phyloP scores from a whole-genome alignment of 2,329 filamentous ascomycete species.

The Septoria linicola region DNA sequence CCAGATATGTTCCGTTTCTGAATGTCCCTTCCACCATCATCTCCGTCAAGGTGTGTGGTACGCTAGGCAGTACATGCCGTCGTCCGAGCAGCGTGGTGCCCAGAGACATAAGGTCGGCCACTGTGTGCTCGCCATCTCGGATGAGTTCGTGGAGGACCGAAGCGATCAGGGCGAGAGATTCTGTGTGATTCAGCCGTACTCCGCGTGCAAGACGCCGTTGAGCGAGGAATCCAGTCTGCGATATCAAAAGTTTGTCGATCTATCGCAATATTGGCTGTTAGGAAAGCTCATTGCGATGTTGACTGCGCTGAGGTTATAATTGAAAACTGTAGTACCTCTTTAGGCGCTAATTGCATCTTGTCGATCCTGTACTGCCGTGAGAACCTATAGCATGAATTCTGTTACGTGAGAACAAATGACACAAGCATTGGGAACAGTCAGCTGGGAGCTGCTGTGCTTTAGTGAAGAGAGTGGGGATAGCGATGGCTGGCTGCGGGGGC shows the following conservation, averaged over 20 bases:
- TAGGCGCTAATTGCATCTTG: constrained; percentile 41
- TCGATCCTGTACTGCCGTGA: not conserved
- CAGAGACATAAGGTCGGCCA: constrained; percentile 89
- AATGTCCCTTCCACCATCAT: constrained; percentile 96
- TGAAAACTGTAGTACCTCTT: constrained; percentile 32
- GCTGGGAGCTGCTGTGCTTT: not conserved
- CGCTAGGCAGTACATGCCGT: constrained; percentile 83
- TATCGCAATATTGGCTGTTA: constrained; percentile 41
- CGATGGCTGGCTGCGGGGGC: not conserved
- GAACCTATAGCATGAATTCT: constrained; percentile 11
- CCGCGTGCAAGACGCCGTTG: constrained; percentile 85
- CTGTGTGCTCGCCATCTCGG: constrained; percentile 89
- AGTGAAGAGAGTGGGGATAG: not conserved
- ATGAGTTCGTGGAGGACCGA: constrained; percentile 93
- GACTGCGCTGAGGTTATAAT: not conserved
- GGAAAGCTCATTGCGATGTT: too few species aligned
- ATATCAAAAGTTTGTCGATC: constrained; percentile 95
- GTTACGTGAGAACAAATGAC: constrained; percentile 17
- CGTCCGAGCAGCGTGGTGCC: constrained; percentile 91
- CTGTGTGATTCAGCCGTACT: constrained; percentile 83
- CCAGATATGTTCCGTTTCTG: constrained; percentile 83
- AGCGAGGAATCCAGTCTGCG: constrained; percentile 81
- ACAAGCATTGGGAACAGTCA: constrained; percentile 1
- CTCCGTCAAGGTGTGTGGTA: constrained; percentile 74
- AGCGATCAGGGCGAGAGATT: constrained; percentile 81